These are phyloP conservation scores for Aspergillaceae sp. DNA, from an alignment of 2,329 filamentous ascomycete genomes.

Conservation along the genomic window DNA sequence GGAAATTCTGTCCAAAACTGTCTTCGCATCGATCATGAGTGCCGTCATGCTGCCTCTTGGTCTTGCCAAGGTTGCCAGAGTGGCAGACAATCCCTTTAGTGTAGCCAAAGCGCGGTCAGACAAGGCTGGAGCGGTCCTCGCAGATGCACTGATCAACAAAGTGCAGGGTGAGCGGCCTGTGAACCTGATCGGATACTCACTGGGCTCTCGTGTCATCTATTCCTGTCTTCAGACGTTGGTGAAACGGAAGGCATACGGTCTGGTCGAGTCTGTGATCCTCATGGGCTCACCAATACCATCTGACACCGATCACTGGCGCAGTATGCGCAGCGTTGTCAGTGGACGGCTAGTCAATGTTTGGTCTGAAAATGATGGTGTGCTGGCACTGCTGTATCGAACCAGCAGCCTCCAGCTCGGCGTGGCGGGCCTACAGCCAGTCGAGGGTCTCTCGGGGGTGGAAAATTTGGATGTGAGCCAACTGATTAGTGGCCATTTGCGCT, in stretches of 20 bases:
- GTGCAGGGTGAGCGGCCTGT: conserved; percentile 76
- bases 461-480: conserved; percentile 59
- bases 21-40: conserved; percentile 56
- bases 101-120: conserved; percentile 68
- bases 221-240: conserved; percentile 70
- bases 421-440: conserved; percentile 69
- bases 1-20: conserved; percentile 65
- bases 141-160: conserved; percentile 72
- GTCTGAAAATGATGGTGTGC: conserved; percentile 76
- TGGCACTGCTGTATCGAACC: conserved; percentile 79
- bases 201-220: conserved; percentile 75
- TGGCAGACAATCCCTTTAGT: conserved; percentile 74
- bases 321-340: conserved; percentile 67
- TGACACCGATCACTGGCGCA: conserved; percentile 62
- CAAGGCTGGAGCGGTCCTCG: conserved; percentile 70
- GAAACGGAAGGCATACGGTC: conserved; percentile 68
- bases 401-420: conserved; percentile 75
- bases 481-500: conserved; percentile 61
- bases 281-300: conserved; percentile 75
- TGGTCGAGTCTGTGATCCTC: conserved; percentile 74
- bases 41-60: conserved; percentile 63
- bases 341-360: conserved; percentile 82
- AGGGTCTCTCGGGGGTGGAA: conserved; percentile 46
- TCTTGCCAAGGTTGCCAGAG: conserved; percentile 56
- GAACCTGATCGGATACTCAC: conserved; percentile 70